phyloP scores from a whole-genome alignment of 768 basidiomycete species.

The Inosperma sp. region DNA sequence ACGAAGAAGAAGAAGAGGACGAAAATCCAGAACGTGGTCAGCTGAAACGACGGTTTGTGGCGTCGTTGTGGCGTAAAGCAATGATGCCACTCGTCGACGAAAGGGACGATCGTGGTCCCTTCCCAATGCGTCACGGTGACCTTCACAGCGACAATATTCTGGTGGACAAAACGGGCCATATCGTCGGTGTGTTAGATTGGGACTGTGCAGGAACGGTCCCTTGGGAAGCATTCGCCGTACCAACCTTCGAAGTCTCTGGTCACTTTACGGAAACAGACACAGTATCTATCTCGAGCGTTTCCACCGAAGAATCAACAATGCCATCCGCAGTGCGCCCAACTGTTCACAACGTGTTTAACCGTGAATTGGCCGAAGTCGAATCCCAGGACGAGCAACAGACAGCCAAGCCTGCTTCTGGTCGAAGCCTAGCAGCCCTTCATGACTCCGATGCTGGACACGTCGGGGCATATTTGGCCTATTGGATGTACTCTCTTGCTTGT shows the following conservation, averaged over 20 bases:
- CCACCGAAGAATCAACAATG: constrained; percentile 18
- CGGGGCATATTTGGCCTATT: constrained; percentile 39
- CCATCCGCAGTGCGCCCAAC: constrained; percentile 24
- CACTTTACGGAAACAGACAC: constrained; percentile 31
- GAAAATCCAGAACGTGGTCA: constrained; percentile 22
- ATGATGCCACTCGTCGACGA: constrained; percentile 40
- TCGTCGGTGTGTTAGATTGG: constrained; percentile 40
- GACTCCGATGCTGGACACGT: constrained; percentile 40
- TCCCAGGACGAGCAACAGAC: constrained; percentile 18
- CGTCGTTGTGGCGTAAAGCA: constrained; percentile 37
- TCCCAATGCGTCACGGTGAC: constrained; percentile 41
- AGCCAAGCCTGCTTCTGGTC: constrained; percentile 31
- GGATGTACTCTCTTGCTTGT: constrained; percentile 42
- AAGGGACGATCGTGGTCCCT: constrained; percentile 36
- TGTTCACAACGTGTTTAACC: constrained; percentile 30
- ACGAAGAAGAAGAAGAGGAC: constrained; percentile 24
- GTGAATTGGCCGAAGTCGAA: constrained; percentile 28
- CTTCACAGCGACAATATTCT: constrained; percentile 41
- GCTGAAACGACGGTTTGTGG: constrained; percentile 36
- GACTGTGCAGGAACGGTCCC: constrained; percentile 42
- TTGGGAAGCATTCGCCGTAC: constrained; percentile 41
- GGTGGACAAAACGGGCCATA: constrained; percentile 37
- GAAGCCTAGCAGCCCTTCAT: constrained; percentile 37
- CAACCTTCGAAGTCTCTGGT: constrained; percentile 40
- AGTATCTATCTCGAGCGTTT: constrained; percentile 14